These are phyloP conservation scores for Floccularia luteovirens DNA, from an alignment of 768 basidiomycete species.

Conservation along the genomic window DNA sequence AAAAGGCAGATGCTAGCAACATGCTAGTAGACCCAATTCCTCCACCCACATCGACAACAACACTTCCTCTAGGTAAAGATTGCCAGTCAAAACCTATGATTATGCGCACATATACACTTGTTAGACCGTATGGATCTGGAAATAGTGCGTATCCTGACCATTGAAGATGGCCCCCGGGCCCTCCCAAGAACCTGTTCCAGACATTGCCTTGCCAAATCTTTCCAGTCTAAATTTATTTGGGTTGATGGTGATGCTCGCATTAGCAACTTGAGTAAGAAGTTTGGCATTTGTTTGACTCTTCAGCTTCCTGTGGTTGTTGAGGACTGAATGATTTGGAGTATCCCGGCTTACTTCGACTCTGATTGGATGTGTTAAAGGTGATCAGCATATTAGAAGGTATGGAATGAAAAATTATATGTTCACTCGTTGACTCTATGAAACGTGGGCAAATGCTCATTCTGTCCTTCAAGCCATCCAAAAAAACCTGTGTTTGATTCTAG, in stretches of 20 bases:
- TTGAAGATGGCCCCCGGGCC: constrained; percentile 49
- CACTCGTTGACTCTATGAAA: not conserved
- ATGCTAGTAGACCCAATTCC: constrained; percentile 47
- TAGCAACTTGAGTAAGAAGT: not conserved
- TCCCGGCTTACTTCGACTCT: not conserved
- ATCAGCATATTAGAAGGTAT: not conserved
- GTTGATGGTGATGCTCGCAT: too few relatives aligned
- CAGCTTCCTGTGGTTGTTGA: not conserved
- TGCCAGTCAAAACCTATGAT: constrained; percentile 52
- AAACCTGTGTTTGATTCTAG: constrained; percentile 32
- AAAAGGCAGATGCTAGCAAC: constrained; percentile 23
- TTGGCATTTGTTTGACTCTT: not conserved
- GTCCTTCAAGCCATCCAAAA: constrained; percentile 72
- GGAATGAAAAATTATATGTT: not conserved
- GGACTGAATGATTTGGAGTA: not conserved
- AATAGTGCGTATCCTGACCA: constrained; percentile 25
- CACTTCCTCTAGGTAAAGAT: constrained; percentile 36
- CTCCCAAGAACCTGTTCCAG: constrained; percentile 67
- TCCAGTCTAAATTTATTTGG: constrained; percentile 47
- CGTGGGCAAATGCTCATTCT: constrained; percentile 11
- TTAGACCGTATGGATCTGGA: not conserved
- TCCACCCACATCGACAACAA: constrained; percentile 64
- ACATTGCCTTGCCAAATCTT: constrained; percentile 73
- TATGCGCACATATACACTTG: constrained; percentile 2
- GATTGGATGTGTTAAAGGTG: not conserved